Percentiles rank a stretch among this genome's conserved stretches.
These are phyloP conservation scores for Phytophthora idaei DNA, from an alignment of 352 stramenopile species.

Conservation along the genomic window DNA sequence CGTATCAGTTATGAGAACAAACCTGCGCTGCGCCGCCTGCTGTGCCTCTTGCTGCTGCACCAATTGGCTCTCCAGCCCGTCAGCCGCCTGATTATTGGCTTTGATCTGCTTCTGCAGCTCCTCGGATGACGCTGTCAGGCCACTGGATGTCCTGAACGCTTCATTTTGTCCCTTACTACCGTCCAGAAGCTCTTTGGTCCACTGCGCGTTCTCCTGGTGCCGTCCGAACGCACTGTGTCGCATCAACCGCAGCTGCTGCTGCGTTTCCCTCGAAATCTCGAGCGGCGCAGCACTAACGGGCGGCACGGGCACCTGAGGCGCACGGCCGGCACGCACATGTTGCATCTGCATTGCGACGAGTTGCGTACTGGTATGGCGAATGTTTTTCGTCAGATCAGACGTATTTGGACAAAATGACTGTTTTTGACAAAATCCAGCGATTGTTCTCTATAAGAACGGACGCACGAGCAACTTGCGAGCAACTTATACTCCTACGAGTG, in stretches of 20 bases:
- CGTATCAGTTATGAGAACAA: not conserved
- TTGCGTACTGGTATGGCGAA: no score
- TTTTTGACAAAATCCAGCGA: no score
- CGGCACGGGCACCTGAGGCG: conserved; percentile 44
- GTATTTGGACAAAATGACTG: no score
- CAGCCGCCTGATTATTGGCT: conserved; percentile 17
- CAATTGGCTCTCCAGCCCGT: conserved; percentile 26
- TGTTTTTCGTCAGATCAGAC: no score
- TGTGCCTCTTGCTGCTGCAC: conserved; percentile 20
- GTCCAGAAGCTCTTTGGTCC: conserved; percentile 49
- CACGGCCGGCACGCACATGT: conserved; percentile 28
- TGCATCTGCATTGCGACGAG: conserved; percentile 38
- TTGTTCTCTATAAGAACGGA: no score
- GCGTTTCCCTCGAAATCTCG: conserved; percentile 52
- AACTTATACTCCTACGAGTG: no score
- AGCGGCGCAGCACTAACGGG: conserved; percentile 35
- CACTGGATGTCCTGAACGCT: conserved; percentile 8
- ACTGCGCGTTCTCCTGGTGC: conserved; percentile 68
- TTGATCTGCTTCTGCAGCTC: conserved; percentile 27
- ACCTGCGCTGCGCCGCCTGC: conserved; percentile 29
- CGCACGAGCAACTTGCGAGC: no score
- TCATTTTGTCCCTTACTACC: not conserved
- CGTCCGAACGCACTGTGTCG: conserved; percentile 67
- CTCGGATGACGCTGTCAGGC: conserved; percentile 8
- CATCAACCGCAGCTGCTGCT: conserved; percentile 50